A percentile compares a stretch with the other conserved stretches of the same genome.
Evolutionary conservation across 208 protist species (phyloP).

Genomic region (Acanthamoeba lenticulata): DNA sequence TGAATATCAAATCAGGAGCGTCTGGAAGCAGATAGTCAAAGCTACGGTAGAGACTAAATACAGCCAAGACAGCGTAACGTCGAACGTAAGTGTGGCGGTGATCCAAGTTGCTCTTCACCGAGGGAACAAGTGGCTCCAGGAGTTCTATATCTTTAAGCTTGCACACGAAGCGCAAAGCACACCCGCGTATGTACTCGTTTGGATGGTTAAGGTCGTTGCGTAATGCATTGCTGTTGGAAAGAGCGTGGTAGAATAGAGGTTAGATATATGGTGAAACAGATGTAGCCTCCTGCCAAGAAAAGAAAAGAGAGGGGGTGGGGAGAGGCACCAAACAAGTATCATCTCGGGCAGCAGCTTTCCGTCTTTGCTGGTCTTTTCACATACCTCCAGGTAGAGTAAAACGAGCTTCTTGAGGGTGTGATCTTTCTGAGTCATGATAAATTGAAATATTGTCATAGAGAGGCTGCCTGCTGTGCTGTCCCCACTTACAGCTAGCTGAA

Average conservation of each 20-base stretch:
- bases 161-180: conserved; percentile 97
- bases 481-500: conserved; percentile 95
- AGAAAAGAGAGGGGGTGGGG: not conserved
- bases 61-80: conserved; percentile 96
- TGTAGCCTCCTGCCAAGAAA: too few species aligned
- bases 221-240: conserved; percentile 88
- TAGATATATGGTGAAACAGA: too few species aligned
- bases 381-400: conserved; percentile 97
- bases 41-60: conserved; percentile 94
- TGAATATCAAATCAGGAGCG: conserved; percentile 95
- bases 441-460: conserved; percentile 96
- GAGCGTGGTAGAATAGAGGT: not conserved
- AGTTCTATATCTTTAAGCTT: conserved; percentile 96
- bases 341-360: conserved; percentile 97
- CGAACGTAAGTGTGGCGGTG: conserved; percentile 95
- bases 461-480: conserved; percentile 95
- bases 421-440: conserved; percentile 91
- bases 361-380: conserved; percentile 94
- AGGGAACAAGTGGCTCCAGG: conserved; percentile 95
- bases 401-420: conserved; percentile 97
- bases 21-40: conserved; percentile 97
- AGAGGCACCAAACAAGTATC: conserved; percentile 95
- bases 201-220: conserved; percentile 96
- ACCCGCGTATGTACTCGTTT: conserved; percentile 97
- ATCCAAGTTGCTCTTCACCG: conserved; percentile 94